Percentiles rank a stretch among this genome's conserved stretches.
These are phyloP conservation scores for Fraxinus angustifolia DNA, from an alignment of 305 asterid genomes.

Conservation along the genomic window DNA sequence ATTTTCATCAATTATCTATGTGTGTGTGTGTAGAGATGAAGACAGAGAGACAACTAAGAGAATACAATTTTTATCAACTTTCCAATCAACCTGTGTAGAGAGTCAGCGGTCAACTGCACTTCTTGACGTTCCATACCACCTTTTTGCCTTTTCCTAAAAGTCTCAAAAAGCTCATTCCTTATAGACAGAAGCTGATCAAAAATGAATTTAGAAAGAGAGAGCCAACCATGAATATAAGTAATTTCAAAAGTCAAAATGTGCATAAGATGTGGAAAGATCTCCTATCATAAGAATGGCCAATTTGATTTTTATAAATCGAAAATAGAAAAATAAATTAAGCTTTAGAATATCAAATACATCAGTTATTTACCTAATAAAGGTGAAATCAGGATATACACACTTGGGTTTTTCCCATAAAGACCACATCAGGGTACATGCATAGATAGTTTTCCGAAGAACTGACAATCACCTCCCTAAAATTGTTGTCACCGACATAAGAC, in stretches of 20 bases:
- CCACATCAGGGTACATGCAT: not conserved
- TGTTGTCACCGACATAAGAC: not conserved
- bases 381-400: not conserved
- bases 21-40: not conserved
- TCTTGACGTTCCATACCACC: conserved; percentile 90
- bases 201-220: not conserved
- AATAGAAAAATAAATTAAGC: not conserved
- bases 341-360: conserved; percentile 13
- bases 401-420: not conserved
- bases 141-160: conserved; percentile 88
- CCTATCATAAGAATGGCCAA: not conserved
- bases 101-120: conserved; percentile 86
- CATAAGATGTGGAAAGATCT: not conserved
- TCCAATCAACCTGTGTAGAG: conserved; percentile 73
- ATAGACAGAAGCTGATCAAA: conserved; percentile 62
- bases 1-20: conserved; percentile 10
- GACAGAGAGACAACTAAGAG: not conserved
- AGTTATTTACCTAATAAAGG: not conserved
- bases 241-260: conserved; percentile 11
- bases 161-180: conserved; percentile 93
- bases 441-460: not conserved
- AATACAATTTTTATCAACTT: conserved; percentile 15
- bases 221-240: not conserved
- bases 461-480: not conserved
- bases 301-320: not conserved